These are phyloP conservation scores for Diddensiella santjacobensis DNA, from an alignment of 805 yeast species.

Conservation along the genomic window DNA sequence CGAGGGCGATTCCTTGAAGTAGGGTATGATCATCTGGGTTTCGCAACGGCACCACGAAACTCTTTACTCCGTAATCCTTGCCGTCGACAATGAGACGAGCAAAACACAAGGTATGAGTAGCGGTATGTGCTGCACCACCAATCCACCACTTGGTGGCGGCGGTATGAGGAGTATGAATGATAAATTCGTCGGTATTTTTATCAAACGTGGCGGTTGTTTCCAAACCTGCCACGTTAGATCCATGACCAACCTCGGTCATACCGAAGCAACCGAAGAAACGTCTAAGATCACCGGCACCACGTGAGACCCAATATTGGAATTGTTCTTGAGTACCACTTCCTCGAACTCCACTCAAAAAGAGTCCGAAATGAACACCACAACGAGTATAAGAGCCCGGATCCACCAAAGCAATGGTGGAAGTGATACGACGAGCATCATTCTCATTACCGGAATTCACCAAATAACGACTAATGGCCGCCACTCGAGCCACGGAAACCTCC, in stretches of 20 bases:
- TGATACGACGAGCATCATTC: conserved; percentile 25
- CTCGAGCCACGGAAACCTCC: conserved; percentile 33
- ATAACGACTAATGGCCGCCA: conserved; percentile 30
- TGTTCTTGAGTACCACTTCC: conserved; percentile 89
- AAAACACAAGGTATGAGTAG: conserved; percentile 81
- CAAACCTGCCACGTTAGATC: conserved; percentile 88
- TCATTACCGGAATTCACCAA: conserved; percentile 28
- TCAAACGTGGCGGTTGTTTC: conserved; percentile 90
- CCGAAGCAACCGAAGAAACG: conserved; percentile 77
- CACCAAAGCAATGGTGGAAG: conserved; percentile 30
- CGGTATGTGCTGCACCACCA: conserved; percentile 95
- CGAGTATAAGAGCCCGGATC: conserved; percentile 84
- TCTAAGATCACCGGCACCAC: conserved; percentile 39
- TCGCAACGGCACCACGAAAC: conserved; percentile 86
- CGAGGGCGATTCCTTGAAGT: conserved; percentile 75
- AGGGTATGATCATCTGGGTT: conserved; percentile 63
- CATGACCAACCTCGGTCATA: conserved; percentile 92
- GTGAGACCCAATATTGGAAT: conserved; percentile 75
- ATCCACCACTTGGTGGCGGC: conserved; percentile 99
- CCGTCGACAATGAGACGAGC: conserved; percentile 80
- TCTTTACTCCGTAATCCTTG: conserved; percentile 87
- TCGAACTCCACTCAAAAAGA: conserved; percentile 73
- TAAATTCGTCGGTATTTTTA: conserved; percentile 57
- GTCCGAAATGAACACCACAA: conserved; percentile 82
- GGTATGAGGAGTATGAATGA: conserved; percentile 79